Evolutionary conservation across 148 eudicot genomes (phyloP).

Genomic region (Amaranthus cruentus): DNA sequence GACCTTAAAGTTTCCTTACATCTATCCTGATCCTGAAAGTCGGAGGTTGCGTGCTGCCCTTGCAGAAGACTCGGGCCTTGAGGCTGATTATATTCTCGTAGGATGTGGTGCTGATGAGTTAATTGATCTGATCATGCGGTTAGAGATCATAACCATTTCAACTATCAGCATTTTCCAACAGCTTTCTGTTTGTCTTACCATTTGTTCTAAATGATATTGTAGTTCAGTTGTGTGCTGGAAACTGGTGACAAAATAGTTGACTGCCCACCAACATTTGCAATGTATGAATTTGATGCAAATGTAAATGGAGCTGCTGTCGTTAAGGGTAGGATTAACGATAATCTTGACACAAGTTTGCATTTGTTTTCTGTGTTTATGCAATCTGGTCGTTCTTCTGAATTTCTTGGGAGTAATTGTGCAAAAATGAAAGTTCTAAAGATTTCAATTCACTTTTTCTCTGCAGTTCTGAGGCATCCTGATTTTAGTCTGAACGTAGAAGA

Average conservation of each 20-base stretch:
- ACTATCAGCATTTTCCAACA: constrained; percentile 1
- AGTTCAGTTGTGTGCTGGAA: constrained; percentile 86
- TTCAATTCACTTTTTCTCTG: background rate
- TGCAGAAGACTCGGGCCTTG: constrained; percentile 89
- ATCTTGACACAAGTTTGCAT: background rate
- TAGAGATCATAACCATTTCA: constrained; percentile 23
- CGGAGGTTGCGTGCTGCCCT: constrained; percentile 90
- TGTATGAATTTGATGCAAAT: constrained; percentile 97
- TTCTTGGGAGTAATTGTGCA: background rate
- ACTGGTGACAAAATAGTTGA: constrained; percentile 96
- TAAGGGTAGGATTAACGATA: constrained; percentile 44
- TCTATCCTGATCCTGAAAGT: constrained; percentile 96
- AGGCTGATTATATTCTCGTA: constrained; percentile 75
- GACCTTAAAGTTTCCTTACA: constrained; percentile 71
- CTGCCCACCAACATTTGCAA: constrained; percentile 96
- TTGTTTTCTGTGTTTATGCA: background rate
- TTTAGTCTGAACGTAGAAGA: constrained; percentile 77
- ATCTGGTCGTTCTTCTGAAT: background rate
- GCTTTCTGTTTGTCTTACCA: constrained; percentile 16
- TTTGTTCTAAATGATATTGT: constrained; percentile 26
- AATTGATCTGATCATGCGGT: constrained; percentile 98
- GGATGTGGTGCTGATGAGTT: constrained; percentile 99
- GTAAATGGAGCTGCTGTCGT: constrained; percentile 81
- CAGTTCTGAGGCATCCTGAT: constrained; percentile 83
- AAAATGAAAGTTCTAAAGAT: background rate